Evolutionary conservation across 2,329 filamentous ascomycete species (phyloP).

Genomic region (Scedosporium dehoogii): DNA sequence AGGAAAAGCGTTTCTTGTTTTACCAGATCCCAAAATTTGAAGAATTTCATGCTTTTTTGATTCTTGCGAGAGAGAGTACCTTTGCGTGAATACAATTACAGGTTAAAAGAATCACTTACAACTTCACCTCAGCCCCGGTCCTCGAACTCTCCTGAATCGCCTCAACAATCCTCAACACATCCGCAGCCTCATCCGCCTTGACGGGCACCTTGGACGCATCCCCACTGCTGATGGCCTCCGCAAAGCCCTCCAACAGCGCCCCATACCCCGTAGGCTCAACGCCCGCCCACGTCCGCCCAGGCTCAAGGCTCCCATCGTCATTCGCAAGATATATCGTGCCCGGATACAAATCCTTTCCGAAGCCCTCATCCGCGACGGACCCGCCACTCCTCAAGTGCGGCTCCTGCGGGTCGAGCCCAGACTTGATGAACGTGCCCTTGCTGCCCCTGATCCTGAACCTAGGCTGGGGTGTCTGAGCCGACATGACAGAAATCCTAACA

Average conservation of each 20-base stretch:
- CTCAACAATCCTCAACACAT: constrained; percentile 44
- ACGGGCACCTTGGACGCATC: constrained; percentile 42
- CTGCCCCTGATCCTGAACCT: constrained; percentile 70
- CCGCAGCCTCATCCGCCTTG: constrained; percentile 38
- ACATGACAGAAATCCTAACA: constrained; percentile 59
- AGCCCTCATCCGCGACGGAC: constrained; percentile 49
- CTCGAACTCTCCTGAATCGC: constrained; percentile 39
- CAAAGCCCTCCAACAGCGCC: constrained; percentile 52
- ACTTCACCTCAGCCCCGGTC: constrained; percentile 32
- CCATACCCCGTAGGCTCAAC: constrained; percentile 58
- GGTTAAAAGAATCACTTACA: constrained; percentile 11
- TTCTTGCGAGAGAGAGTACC: neutral
- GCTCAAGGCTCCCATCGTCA: constrained; percentile 38
- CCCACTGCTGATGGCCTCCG: constrained; percentile 34
- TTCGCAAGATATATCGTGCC: constrained; percentile 49
- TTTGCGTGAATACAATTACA: neutral
- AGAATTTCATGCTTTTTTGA: too few species aligned
- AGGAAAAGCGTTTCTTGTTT: too few species aligned
- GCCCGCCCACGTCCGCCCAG: constrained; percentile 39
- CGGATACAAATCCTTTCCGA: constrained; percentile 48
- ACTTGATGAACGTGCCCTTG: constrained; percentile 66
- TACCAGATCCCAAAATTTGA: too few species aligned
- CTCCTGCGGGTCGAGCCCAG: constrained; percentile 63
- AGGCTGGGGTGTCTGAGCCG: constrained; percentile 58
- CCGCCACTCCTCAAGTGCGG: constrained; percentile 58